Conservation (phyloP, 1,284 basidiomycete species). For the Boletus subluridellus region DNA sequence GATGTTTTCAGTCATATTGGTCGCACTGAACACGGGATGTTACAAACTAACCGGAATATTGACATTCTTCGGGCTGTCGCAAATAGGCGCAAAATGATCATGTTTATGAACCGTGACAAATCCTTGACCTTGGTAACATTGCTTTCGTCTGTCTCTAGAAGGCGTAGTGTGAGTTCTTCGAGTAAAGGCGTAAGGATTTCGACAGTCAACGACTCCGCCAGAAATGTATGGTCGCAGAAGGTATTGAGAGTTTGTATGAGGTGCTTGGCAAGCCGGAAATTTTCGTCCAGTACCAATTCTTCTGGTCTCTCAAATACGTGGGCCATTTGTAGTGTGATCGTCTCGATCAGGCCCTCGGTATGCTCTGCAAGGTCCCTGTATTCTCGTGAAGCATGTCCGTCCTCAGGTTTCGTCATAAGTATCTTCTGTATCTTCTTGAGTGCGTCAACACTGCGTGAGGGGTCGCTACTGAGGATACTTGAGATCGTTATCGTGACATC, state of each 20-base stretch:
- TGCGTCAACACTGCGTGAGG: constrained; percentile 84
- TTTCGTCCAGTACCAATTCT: constrained; percentile 67
- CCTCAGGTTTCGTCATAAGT: constrained; percentile 69
- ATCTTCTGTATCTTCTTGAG: constrained; percentile 88
- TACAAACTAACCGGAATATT: constrained; percentile 76
- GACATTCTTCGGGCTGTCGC: constrained; percentile 88
- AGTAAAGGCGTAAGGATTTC: constrained; percentile 76
- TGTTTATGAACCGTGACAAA: constrained; percentile 94
- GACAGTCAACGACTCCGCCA: constrained; percentile 79
- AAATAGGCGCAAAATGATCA: constrained; percentile 93
- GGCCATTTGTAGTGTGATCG: constrained; percentile 83
- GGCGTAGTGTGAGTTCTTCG: constrained; percentile 83
- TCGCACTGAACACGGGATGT: not conserved
- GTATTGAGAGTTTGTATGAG: constrained; percentile 91
- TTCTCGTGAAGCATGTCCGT: constrained; percentile 59
- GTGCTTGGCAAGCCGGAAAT: constrained; percentile 91
- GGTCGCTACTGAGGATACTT: constrained; percentile 81
- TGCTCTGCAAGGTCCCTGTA: constrained; percentile 80
- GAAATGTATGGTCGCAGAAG: constrained; percentile 80
- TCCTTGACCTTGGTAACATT: constrained; percentile 74
- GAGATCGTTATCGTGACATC: constrained; percentile 77
- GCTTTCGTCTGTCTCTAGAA: constrained; percentile 90
- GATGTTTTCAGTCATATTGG: constrained; percentile 4
- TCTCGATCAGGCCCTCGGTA: constrained; percentile 84
- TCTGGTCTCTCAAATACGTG: constrained; percentile 82